Percentiles rank a stretch among this genome's conserved stretches.
Evolutionary conservation across 257 asterid species (phyloP).

Genomic region (Rhazya stricta): DNA sequence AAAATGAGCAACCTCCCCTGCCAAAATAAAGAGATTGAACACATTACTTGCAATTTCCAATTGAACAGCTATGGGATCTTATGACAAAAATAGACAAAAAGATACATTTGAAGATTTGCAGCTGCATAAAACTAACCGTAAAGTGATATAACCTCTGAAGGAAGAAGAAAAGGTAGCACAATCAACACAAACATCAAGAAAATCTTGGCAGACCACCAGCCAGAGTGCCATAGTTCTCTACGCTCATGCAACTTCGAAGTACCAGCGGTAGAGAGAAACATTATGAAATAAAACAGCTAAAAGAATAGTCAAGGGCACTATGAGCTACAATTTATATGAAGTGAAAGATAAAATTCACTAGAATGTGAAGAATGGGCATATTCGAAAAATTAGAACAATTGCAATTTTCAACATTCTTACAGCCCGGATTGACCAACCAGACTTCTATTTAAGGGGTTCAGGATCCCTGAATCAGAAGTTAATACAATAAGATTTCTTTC

Average conservation of each 20-base stretch:
- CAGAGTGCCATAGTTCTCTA: constrained; percentile 47
- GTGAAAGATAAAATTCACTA: background rate
- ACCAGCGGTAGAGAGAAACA: constrained; percentile 54
- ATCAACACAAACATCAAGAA: constrained; percentile 27
- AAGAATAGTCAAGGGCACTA: constrained; percentile 27
- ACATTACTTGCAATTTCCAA: constrained; percentile 10
- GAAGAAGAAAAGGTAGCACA: constrained; percentile 39
- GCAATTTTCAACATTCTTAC: background rate
- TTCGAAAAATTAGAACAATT: background rate
- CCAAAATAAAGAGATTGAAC: constrained; percentile 7
- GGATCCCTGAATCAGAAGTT: background rate
- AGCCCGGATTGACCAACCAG: background rate
- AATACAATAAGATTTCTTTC: background rate
- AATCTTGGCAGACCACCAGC: constrained; percentile 50
- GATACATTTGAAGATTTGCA: background rate
- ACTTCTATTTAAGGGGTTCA: background rate
- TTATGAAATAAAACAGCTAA: constrained; percentile 40
- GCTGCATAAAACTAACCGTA: constrained; percentile 29
- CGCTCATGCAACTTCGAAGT: constrained; percentile 35
- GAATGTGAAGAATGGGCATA: background rate
- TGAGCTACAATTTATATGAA: background rate
- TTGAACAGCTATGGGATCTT: background rate
- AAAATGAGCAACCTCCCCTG: constrained; percentile 50
- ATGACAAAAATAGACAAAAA: background rate
- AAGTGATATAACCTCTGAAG: constrained; percentile 28